Evolutionary conservation across 495 filamentous ascomycete species (phyloP).

Genomic region (Neurospora sp.): DNA sequence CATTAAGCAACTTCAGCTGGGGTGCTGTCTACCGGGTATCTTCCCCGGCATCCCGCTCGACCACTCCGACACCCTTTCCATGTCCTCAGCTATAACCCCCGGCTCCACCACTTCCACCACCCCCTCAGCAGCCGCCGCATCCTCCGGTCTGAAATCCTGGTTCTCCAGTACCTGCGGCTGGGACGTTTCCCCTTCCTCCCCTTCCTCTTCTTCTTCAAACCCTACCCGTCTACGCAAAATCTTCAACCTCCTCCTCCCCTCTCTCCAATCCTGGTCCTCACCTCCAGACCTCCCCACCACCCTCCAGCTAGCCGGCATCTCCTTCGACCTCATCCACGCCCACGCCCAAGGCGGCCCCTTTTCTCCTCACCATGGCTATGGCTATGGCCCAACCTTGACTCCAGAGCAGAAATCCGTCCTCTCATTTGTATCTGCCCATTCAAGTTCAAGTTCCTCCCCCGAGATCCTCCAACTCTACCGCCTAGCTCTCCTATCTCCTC

Average conservation of each 20-base stretch:
- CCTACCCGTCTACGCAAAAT: slow-evolving; percentile 42
- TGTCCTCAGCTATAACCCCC: slow-evolving; percentile 30
- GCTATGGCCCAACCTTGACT: background rate
- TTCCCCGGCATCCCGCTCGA: slow-evolving; percentile 68
- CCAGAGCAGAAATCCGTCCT: slow-evolving; percentile 45
- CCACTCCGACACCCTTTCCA: slow-evolving; percentile 33
- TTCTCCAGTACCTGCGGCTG: slow-evolving; percentile 35
- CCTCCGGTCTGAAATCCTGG: slow-evolving; percentile 42
- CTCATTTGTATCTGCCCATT: slow-evolving; percentile 62
- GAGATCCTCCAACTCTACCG: slow-evolving; percentile 79
- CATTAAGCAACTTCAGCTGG: slow-evolving; percentile 67
- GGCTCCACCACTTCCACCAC: slow-evolving; percentile 22
- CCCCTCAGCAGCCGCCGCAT: background rate
- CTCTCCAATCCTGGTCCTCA: slow-evolving; percentile 60
- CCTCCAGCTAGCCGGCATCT: slow-evolving; percentile 55
- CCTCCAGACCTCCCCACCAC: slow-evolving; percentile 63
- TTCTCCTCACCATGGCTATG: no score
- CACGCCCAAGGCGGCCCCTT: slow-evolving; percentile 25
- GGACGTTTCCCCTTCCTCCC: slow-evolving; percentile 47
- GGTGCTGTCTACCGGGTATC: slow-evolving; percentile 64
- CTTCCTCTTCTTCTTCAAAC: slow-evolving; percentile 59
- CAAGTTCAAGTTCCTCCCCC: no score
- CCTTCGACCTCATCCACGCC: slow-evolving; percentile 65
- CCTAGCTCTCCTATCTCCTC: no score
- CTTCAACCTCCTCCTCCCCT: slow-evolving; percentile 50